phyloP scores from a whole-genome alignment of 495 filamentous ascomycete species.

The Neurospora sp. region DNA sequence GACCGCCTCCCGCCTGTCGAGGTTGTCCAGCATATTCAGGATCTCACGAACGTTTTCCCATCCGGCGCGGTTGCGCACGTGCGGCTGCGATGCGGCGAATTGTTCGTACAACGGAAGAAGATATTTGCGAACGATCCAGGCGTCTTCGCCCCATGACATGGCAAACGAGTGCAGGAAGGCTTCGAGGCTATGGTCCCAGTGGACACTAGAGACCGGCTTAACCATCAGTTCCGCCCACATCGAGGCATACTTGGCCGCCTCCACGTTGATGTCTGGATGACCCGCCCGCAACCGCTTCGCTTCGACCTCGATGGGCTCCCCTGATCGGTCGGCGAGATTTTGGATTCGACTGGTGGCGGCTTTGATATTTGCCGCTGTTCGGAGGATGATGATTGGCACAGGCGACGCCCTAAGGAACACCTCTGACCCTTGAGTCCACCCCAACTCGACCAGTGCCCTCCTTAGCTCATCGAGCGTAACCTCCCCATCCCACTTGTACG shows the following conservation, averaged over 20 bases:
- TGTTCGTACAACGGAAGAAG: conserved; percentile 48
- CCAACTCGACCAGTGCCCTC: conserved; percentile 51
- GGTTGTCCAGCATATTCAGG: conserved; percentile 47
- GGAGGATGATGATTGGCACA: conserved; percentile 57
- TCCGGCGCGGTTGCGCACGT: conserved; percentile 2
- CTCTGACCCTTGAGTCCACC: conserved; percentile 45
- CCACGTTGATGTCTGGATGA: conserved; percentile 43
- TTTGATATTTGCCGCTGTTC: conserved; percentile 74
- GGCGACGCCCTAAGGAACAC: conserved; percentile 49
- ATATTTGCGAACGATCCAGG: conserved; percentile 54
- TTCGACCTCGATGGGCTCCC: conserved; percentile 5
- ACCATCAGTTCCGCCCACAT: conserved; percentile 68
- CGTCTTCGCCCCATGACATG: conserved; percentile 59
- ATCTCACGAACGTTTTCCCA: conserved; percentile 31
- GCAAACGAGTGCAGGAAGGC: conserved; percentile 57
- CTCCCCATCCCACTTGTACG: conserved; percentile 62
- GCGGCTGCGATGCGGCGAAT: conserved; percentile 14
- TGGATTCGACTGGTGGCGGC: conserved; percentile 30
- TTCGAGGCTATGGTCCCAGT: conserved; percentile 41
- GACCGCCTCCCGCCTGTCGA: conserved; percentile 51
- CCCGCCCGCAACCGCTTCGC: conserved; percentile 28
- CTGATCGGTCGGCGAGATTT: conserved; percentile 4
- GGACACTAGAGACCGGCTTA: conserved; percentile 29
- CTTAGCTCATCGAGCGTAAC: conserved; percentile 48
- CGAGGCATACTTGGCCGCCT: conserved; percentile 61